Conservation (phyloP, 805 yeast genomes). For the Ogataea minuta region DNA sequence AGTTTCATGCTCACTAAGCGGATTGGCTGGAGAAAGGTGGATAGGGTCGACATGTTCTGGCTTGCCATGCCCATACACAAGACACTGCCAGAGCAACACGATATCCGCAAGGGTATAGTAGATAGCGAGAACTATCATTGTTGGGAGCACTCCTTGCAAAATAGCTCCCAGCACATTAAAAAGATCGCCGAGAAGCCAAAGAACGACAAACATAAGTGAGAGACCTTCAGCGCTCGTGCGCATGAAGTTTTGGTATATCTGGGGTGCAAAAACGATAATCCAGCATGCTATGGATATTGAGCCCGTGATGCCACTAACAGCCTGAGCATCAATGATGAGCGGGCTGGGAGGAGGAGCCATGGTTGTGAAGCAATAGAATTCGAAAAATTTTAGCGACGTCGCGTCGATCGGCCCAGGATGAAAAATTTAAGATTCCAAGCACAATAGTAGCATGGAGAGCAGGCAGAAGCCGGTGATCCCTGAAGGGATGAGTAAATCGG, state of each 20-base stretch:
- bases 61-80: conserved; percentile 66
- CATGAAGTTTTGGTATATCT: conserved; percentile 85
- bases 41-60: conserved; percentile 59
- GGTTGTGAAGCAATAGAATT: conserved; percentile 5
- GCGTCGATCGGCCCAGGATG: conserved; percentile 11
- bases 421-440: conserved; percentile 5
- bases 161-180: conserved; percentile 92
- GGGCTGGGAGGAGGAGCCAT: conserved; percentile 69
- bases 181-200: conserved; percentile 93
- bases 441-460: conserved; percentile 5
- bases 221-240: conserved; percentile 88
- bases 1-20: conserved; percentile 63
- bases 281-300: conserved; percentile 95
- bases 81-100: conserved; percentile 78
- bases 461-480: conserved; percentile 45
- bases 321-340: conserved; percentile 61
- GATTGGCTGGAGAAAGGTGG: conserved; percentile 87
- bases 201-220: conserved; percentile 76
- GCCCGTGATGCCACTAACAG: conserved; percentile 75
- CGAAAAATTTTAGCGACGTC: conserved; percentile 8
- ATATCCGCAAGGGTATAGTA: conserved; percentile 92
- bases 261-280: conserved; percentile 97
- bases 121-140: conserved; percentile 89
- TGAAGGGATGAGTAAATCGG: conserved; percentile 82
- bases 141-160: conserved; percentile 85